phyloP scores from a whole-genome alignment of 495 filamentous ascomycete species.

The Aspergillus cavernicola region DNA sequence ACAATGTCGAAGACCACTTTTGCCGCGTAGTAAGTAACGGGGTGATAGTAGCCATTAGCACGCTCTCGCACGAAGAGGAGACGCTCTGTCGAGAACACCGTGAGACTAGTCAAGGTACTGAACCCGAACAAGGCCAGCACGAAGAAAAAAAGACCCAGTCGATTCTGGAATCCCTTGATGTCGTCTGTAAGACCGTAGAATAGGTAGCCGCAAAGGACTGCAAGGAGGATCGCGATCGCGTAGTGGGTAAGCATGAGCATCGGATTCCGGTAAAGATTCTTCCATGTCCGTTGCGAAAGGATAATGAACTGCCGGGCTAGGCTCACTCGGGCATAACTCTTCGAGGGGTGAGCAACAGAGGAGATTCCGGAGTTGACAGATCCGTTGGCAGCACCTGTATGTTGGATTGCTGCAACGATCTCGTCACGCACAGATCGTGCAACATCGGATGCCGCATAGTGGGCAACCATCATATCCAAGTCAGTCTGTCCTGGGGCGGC shows the following conservation, averaged over 20 bases:
- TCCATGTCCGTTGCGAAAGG: constrained; percentile 88
- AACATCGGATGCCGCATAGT: constrained; percentile 76
- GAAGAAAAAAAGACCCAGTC: constrained; percentile 98
- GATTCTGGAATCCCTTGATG: constrained; percentile 96
- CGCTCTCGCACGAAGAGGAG: constrained; percentile 91
- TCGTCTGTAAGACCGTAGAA: constrained; percentile 96
- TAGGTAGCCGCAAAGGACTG: constrained; percentile 88
- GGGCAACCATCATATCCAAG: constrained; percentile 73
- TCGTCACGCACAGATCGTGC: constrained; percentile 75
- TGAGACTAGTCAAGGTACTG: constrained; percentile 88
- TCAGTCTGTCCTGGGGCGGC: constrained; percentile 64
- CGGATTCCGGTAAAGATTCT: constrained; percentile 94
- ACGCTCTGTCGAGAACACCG: constrained; percentile 89
- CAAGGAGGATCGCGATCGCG: constrained; percentile 93
- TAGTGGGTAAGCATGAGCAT: constrained; percentile 99
- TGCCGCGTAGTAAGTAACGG: constrained; percentile 90
- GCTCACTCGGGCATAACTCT: constrained; percentile 78
- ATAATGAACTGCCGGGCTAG: constrained; percentile 80
- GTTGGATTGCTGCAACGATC: constrained; percentile 61
- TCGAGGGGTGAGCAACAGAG: constrained; percentile 47
- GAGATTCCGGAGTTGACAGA: constrained; percentile 56
- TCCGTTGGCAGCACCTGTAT: constrained; percentile 66
- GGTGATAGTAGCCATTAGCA: constrained; percentile 97
- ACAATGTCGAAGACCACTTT: constrained; percentile 96
- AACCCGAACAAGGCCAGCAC: constrained; percentile 94